Conservation (phyloP, 2,329 filamentous ascomycete genomes). For the Phialophora macrospora region DNA sequence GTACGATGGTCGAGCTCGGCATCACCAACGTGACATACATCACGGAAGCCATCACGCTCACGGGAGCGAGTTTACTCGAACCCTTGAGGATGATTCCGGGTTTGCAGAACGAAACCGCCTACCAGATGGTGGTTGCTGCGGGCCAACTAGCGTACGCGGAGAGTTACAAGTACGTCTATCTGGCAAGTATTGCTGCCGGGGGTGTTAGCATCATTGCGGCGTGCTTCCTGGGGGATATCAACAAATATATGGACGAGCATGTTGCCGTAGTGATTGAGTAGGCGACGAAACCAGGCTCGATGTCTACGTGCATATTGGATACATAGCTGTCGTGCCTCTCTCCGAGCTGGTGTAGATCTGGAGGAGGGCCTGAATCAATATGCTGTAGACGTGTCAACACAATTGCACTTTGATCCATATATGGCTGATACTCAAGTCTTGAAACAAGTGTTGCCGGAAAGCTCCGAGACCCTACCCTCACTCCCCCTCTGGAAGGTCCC, state of each 20-base stretch:
- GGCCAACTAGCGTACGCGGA: constrained; percentile 63
- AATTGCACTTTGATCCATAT: no score
- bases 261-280: constrained; percentile 57
- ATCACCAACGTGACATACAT: constrained; percentile 58
- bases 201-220: constrained; percentile 60
- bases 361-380: no score
- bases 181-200: constrained; percentile 67
- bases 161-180: constrained; percentile 66
- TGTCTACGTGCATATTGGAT: no score
- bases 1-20: constrained; percentile 56
- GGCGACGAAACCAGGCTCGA: no score
- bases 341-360: no score
- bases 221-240: constrained; percentile 64
- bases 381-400: no score
- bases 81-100: constrained; percentile 47
- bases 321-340: no score
- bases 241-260: constrained; percentile 63
- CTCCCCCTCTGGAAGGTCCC: no score
- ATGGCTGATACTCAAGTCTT: no score
- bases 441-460: no score
- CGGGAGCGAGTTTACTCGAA: constrained; percentile 56
- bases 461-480: no score
- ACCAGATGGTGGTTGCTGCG: constrained; percentile 59
- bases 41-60: constrained; percentile 58
- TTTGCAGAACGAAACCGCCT: constrained; percentile 54